phyloP scores from a whole-genome alignment of 106 monocot species.

The Phalaenopsis aphrodite region DNA sequence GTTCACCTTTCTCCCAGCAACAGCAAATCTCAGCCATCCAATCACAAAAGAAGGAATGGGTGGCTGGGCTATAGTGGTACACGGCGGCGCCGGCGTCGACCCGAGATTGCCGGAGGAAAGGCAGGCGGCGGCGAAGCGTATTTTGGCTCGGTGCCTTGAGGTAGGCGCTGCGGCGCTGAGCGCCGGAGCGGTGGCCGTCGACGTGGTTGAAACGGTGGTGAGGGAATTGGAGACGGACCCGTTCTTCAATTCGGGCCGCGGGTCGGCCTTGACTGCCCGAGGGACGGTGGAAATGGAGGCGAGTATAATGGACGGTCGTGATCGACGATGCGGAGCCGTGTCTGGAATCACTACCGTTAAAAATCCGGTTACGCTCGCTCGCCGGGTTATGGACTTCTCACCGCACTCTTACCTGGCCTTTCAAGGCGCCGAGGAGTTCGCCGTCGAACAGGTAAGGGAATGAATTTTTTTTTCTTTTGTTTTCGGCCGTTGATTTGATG shows the following conservation, averaged over 20 bases:
- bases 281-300: constrained; percentile 99
- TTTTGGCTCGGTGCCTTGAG: constrained; percentile 68
- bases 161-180: constrained; percentile 50
- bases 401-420: constrained; percentile 97
- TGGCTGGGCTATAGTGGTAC: constrained; percentile 78
- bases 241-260: constrained; percentile 81
- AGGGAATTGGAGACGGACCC: constrained; percentile 83
- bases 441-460: constrained; percentile 52
- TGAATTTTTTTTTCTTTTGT: neutral
- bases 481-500: neutral
- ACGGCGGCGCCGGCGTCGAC: constrained; percentile 93
- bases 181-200: constrained; percentile 31
- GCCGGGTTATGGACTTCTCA: constrained; percentile 85
- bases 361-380: constrained; percentile 82
- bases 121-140: constrained; percentile 65
- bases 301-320: constrained; percentile 87
- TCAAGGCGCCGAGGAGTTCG: constrained; percentile 87
- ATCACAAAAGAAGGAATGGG: neutral
- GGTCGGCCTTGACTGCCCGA: constrained; percentile 58
- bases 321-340: constrained; percentile 81
- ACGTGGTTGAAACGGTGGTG: constrained; percentile 83
- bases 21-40: neutral
- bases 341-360: constrained; percentile 89
- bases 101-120: constrained; percentile 64
- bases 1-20: neutral